Conservation (phyloP, 108 stramenopile species). For the Skeletonema menzelii region DNA sequence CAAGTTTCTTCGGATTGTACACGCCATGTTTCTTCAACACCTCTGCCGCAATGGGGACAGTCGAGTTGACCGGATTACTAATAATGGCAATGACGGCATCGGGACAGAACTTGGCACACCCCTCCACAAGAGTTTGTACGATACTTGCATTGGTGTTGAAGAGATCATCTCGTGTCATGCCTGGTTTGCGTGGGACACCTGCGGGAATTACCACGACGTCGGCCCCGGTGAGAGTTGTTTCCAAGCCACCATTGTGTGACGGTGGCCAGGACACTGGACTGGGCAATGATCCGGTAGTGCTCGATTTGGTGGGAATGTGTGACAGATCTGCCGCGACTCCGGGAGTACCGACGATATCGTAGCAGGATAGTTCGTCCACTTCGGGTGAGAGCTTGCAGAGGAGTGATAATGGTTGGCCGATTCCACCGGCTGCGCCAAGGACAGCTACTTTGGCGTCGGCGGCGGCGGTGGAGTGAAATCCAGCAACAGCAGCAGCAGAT, state of each 20-base stretch:
- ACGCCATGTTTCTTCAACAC: constrained; percentile 94
- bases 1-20: constrained; percentile 93
- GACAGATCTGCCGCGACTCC: constrained; percentile 98
- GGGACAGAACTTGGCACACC: constrained; percentile 93
- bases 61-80: constrained; percentile 99
- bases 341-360: constrained; percentile 93
- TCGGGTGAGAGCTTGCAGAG: constrained; percentile 93
- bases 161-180: constrained; percentile 97
- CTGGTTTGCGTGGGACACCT: constrained; percentile 98
- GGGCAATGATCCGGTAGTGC: constrained; percentile 71
- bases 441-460: constrained; percentile 86
- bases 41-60: constrained; percentile 99
- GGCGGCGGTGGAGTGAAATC: constrained; percentile 54
- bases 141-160: constrained; percentile 96
- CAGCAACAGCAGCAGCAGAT: background rate
- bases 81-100: constrained; percentile 97
- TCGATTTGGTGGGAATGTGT: constrained; percentile 70
- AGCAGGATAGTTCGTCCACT: constrained; percentile 80
- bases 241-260: constrained; percentile 64
- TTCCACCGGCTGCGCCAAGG: constrained; percentile 96
- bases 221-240: constrained; percentile 75
- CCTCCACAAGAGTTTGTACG: constrained; percentile 95
- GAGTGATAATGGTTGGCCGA: constrained; percentile 97
- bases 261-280: constrained; percentile 76
- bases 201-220: constrained; percentile 99